Base-by-base conservation (phyloP, 2,329 filamentous ascomycete genomes). In the Dothistroma septosporum region DNA sequence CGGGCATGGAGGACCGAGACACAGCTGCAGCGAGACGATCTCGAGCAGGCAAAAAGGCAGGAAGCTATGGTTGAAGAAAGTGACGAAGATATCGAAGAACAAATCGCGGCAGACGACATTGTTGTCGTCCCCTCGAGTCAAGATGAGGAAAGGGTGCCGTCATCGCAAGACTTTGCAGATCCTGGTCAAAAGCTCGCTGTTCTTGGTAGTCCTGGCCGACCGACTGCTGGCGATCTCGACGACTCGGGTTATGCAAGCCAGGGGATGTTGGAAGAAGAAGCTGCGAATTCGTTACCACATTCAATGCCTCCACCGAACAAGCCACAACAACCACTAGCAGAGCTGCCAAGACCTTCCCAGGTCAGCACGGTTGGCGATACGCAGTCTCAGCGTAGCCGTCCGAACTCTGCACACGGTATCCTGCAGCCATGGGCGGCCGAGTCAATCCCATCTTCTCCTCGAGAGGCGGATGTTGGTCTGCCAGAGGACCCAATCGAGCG, bases 1-100 rank as follows among this genome's bases (percentile, higher is more conserved):
- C 58, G 65, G 55, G 65, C 62, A 49, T 58, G 58, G 21, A 59
- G 58, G 16, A 58, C 52, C 41, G 57, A 55, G 22, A 65, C 63
- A 16, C 64, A 64, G 47, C 31, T 62, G 28, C 41, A 57, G 33
- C 44, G 56, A n/a, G 59, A 62, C 35, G 24, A 50, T 7, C 53
- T 54, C 32, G 19, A 28, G 33, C 21, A 55, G 22, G n/a, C 32
- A 8, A 32, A 6, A 28, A 28, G 49, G 22, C 28, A 8, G 11
- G 31, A 49, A 47, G 31, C 53, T 8, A 14, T 55, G 19, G 31
- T 21, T 1, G 24, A 49, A 10, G 31, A 53, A 31, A 24, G 24
- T 3, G 52, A 56, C 10, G 52, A 49, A 10, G 41, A 53, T 33
- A 24, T 28, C 32, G 37, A 61, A n/a, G 49, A 56, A 48, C 9